Evolutionary conservation across 441 rosid genomes (phyloP).

Genomic region (Theobroma grandiflorum): DNA sequence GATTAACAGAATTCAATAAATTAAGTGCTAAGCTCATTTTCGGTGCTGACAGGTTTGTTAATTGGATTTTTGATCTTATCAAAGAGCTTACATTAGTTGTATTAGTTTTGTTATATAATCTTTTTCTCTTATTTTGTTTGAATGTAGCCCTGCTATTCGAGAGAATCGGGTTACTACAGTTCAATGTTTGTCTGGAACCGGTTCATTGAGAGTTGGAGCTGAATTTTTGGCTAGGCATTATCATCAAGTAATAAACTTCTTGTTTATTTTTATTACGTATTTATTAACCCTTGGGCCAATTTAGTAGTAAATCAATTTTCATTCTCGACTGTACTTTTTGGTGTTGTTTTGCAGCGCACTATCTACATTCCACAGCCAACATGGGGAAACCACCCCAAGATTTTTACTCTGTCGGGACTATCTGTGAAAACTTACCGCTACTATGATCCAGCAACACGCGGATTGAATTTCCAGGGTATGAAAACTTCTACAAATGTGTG

Average conservation of each 20-base stretch:
- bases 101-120: background rate
- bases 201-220: slow-evolving; percentile 95
- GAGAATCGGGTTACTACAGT: slow-evolving; percentile 90
- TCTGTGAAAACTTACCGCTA: slow-evolving; percentile 87
- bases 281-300: background rate
- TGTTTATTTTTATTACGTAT: background rate
- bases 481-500: slow-evolving; percentile 1
- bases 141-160: slow-evolving; percentile 73
- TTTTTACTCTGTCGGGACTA: slow-evolving; percentile 82
- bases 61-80: background rate
- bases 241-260: slow-evolving; percentile 65
- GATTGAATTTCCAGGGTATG: slow-evolving; percentile 87
- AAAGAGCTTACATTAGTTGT: background rate
- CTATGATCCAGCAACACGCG: slow-evolving; percentile 91
- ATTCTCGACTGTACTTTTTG: slow-evolving; percentile 1
- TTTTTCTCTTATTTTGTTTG: slow-evolving; percentile 16
- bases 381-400: slow-evolving; percentile 98
- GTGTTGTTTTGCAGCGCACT: slow-evolving; percentile 57
- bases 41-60: slow-evolving; percentile 76
- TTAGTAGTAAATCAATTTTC: slow-evolving; percentile 8
- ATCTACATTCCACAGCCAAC: slow-evolving; percentile 95
- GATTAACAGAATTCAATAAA: slow-evolving; percentile 92
- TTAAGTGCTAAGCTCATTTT: slow-evolving; percentile 94
- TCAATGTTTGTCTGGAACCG: slow-evolving; percentile 99
- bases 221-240: slow-evolving; percentile 94